These are phyloP conservation scores for Croton setiger DNA, from an alignment of 441 rosid species.

Conservation along the genomic window DNA sequence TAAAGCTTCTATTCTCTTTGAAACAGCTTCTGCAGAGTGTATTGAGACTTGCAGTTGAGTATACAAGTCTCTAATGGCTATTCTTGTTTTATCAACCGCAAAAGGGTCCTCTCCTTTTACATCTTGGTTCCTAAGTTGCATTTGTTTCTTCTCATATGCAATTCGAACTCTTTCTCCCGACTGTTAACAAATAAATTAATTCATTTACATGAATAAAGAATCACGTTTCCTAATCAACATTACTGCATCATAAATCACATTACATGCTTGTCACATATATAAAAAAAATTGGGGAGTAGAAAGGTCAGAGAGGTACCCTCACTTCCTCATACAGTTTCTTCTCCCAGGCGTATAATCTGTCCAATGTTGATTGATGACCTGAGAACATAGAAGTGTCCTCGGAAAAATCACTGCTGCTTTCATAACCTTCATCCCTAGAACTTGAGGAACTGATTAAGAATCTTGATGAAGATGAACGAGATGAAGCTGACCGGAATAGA, in stretches of 20 bases:
- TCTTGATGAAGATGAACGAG: constrained; percentile 87
- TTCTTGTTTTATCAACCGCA: constrained; percentile 66
- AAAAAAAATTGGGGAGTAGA: background rate
- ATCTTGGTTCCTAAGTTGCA: constrained; percentile 76
- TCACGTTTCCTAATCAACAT: too few relatives aligned
- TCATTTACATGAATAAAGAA: constrained; percentile 4
- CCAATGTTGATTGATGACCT: constrained; percentile 87
- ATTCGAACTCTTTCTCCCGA: constrained; percentile 82
- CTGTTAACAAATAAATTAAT: constrained; percentile 27
- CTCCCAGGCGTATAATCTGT: constrained; percentile 89
- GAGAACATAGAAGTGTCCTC: constrained; percentile 71
- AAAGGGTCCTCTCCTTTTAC: constrained; percentile 69
- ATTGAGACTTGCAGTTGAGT: constrained; percentile 79
- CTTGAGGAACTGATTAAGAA: constrained; percentile 59
- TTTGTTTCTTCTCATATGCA: constrained; percentile 79
- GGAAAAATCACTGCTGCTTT: constrained; percentile 68
- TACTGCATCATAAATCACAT: too few relatives aligned
- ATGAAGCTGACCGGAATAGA: constrained; percentile 84
- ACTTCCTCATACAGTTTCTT: constrained; percentile 97
- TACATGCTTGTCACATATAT: background rate
- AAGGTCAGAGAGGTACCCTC: constrained; percentile 43
- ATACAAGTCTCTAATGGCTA: constrained; percentile 67
- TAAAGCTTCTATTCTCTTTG: constrained; percentile 75
- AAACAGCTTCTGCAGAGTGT: constrained; percentile 83
- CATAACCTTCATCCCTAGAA: constrained; percentile 59